Percentiles rank a stretch among this genome's conserved stretches.
These are phyloP conservation scores for Microsporum ferrugineum DNA, from an alignment of 2,329 filamentous ascomycete species.

Conservation along the genomic window DNA sequence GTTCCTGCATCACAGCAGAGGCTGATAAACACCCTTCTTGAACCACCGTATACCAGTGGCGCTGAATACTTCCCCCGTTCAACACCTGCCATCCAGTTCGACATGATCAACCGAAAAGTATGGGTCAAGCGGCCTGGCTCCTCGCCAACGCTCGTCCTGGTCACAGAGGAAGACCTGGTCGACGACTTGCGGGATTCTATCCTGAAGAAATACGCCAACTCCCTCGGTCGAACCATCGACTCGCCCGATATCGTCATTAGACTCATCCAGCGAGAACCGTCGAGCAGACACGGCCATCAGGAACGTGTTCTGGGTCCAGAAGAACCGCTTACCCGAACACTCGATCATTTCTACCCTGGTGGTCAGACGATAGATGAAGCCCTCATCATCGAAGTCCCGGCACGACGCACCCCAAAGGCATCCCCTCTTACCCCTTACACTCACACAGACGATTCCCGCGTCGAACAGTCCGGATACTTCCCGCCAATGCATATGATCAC, in stretches of 20 bases:
- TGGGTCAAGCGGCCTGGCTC: conserved; percentile 85
- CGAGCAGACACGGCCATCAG: conserved; percentile 33
- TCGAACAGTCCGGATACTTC: conserved; percentile 72
- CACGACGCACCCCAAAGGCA: conserved; percentile 61
- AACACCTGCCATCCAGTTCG: conserved; percentile 16
- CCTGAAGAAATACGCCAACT: conserved; percentile 85
- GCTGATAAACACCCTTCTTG: conserved; percentile 27
- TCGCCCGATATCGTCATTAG: conserved; percentile 76
- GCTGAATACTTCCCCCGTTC: conserved; percentile 17
- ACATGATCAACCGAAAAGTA: conserved; percentile 54
- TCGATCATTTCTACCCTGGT: conserved; percentile 74
- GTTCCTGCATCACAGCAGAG: conserved; percentile 31
- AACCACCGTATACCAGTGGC: conserved; percentile 18
- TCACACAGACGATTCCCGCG: conserved; percentile 49
- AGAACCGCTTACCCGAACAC: conserved; percentile 63
- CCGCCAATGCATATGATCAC: conserved; percentile 52
- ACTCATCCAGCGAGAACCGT: conserved; percentile 57
- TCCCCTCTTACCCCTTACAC: conserved; percentile 54
- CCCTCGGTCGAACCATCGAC: conserved; percentile 77
- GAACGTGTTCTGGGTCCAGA: conserved; percentile 73
- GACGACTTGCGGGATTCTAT: conserved; percentile 92
- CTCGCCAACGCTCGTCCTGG: conserved; percentile 76
- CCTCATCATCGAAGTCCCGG: conserved; percentile 66
- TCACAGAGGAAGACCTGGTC: conserved; percentile 78
- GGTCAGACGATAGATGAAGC: conserved; percentile 85